Conservation (phyloP, 176 grass and related monocot species). For the maize (Zea mays) region DNA sequence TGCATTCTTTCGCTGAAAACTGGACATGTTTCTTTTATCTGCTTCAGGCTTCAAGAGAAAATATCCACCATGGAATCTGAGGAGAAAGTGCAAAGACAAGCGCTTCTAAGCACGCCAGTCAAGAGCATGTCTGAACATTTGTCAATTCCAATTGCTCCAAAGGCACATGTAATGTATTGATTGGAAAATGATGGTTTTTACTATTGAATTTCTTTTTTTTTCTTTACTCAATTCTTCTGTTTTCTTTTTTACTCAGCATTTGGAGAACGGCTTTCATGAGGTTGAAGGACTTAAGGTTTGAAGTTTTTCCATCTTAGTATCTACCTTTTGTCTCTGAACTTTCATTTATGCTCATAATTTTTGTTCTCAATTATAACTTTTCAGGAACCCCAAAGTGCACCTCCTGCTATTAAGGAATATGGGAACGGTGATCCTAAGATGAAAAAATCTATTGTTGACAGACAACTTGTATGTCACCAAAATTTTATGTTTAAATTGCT, state of each 20-base stretch:
- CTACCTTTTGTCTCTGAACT: neutral
- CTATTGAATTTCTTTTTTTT: constrained; percentile 20
- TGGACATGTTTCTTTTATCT: constrained; percentile 19
- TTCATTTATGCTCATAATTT: constrained; percentile 20
- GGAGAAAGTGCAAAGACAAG: constrained; percentile 83
- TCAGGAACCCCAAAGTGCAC: constrained; percentile 95
- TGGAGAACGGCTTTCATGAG: constrained; percentile 66
- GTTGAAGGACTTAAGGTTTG: constrained; percentile 62
- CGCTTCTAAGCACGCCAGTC: constrained; percentile 60
- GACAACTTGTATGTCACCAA: constrained; percentile 67
- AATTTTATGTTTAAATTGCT: constrained; percentile 39
- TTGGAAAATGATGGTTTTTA: constrained; percentile 26
- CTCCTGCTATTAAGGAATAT: constrained; percentile 82
- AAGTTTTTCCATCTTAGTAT: constrained; percentile 15
- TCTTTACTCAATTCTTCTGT: constrained; percentile 18
- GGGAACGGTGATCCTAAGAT: constrained; percentile 61
- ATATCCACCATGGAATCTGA: constrained; percentile 85
- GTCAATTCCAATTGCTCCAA: constrained; percentile 78
- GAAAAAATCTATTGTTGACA: constrained; percentile 63
- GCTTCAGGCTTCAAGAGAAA: constrained; percentile 79
- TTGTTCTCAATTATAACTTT: constrained; percentile 21
- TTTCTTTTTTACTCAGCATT: constrained; percentile 41
- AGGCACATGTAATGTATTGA: constrained; percentile 47
- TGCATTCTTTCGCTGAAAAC: neutral
- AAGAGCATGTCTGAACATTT: constrained; percentile 98